phyloP scores from a whole-genome alignment of 1,284 basidiomycete species.

The Exsudoporus floridanus region DNA sequence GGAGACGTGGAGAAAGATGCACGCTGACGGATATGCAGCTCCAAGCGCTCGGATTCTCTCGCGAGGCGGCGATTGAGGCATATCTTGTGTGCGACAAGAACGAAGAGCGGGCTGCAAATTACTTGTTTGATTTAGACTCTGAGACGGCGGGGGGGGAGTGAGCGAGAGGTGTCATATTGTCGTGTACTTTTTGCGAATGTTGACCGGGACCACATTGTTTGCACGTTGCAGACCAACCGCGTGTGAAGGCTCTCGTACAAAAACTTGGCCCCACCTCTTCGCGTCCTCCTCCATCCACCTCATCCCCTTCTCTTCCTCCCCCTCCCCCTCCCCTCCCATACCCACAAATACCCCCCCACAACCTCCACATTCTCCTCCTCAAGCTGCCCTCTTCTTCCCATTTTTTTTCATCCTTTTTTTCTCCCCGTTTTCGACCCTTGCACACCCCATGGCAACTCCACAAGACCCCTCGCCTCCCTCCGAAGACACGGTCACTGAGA shows the following conservation, averaged over 20 bases:
- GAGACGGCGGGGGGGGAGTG: slow-evolving; percentile 47
- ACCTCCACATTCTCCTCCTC: background rate
- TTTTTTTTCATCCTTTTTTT: slow-evolving; percentile 1
- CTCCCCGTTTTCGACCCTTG: slow-evolving; percentile 2
- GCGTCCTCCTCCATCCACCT: slow-evolving; percentile 17
- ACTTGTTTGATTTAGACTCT: slow-evolving; percentile 63
- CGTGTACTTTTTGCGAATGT: slow-evolving; percentile 9
- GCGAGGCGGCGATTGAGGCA: slow-evolving; percentile 77
- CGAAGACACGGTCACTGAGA: slow-evolving; percentile 20
- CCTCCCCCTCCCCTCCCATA: slow-evolving; percentile 19
- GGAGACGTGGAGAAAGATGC: background rate
- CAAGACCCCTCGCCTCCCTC: slow-evolving; percentile 20
- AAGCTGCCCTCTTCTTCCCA: background rate
- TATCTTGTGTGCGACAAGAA: slow-evolving; percentile 94
- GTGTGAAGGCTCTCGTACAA: slow-evolving; percentile 39
- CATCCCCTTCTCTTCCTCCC: slow-evolving; percentile 6
- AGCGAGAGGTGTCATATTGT: background rate
- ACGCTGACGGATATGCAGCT: slow-evolving; percentile 48
- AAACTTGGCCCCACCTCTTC: slow-evolving; percentile 25
- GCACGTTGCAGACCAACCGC: slow-evolving; percentile 28
- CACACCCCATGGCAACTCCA: slow-evolving; percentile 24
- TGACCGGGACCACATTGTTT: slow-evolving; percentile 30
- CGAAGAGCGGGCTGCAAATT: slow-evolving; percentile 92
- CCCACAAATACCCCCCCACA: slow-evolving; percentile 23
- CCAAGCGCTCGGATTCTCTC: slow-evolving; percentile 82